A percentile compares a stretch with the other conserved stretches of the same genome.
phyloP scores from a whole-genome alignment of 1,284 basidiomycete species.

The Somion occarium region DNA sequence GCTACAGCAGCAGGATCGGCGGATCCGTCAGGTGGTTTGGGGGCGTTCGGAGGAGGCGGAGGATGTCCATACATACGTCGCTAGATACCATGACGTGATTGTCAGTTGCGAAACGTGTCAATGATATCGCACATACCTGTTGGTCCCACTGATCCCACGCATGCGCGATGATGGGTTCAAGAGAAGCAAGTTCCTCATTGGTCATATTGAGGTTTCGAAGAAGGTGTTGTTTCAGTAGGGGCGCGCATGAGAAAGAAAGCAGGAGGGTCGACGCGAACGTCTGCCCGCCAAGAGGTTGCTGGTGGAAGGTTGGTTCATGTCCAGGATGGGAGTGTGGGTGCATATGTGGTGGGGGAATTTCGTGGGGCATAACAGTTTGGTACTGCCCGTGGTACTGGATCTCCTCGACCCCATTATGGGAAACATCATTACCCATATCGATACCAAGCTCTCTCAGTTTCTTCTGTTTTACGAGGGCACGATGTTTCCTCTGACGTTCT shows the following conservation, averaged over 20 bases:
- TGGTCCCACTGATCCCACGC: slow-evolving; percentile 82
- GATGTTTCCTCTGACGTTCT: slow-evolving; percentile 75
- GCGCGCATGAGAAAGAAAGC: slow-evolving; percentile 66
- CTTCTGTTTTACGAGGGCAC: slow-evolving; percentile 66
- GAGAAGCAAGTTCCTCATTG: slow-evolving; percentile 68
- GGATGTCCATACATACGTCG: slow-evolving; percentile 6
- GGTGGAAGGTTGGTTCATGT: slow-evolving; percentile 33
- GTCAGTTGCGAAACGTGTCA: slow-evolving; percentile 6
- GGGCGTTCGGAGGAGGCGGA: slow-evolving; percentile 36
- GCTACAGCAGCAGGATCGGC: slow-evolving; percentile 6
- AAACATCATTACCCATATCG: slow-evolving; percentile 67
- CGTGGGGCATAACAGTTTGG: slow-evolving; percentile 49
- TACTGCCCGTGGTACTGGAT: slow-evolving; percentile 57
- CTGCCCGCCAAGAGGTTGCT: slow-evolving; percentile 48
- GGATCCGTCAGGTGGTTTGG: slow-evolving; percentile 29
- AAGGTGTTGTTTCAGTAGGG: slow-evolving; percentile 67
- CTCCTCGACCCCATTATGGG: slow-evolving; percentile 50
- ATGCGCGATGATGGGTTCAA: slow-evolving; percentile 74
- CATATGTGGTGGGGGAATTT: slow-evolving; percentile 32
- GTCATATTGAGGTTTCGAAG: slow-evolving; percentile 67
- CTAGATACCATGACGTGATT: slow-evolving; percentile 8
- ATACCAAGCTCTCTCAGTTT: slow-evolving; percentile 74
- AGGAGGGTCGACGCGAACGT: slow-evolving; percentile 70
- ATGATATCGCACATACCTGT: slow-evolving; percentile 42
- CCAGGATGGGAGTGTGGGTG: slow-evolving; percentile 23